These are phyloP conservation scores for Neophaeococcomyces mojaviensis DNA, from an alignment of 2,329 filamentous ascomycete species.

Conservation along the genomic window DNA sequence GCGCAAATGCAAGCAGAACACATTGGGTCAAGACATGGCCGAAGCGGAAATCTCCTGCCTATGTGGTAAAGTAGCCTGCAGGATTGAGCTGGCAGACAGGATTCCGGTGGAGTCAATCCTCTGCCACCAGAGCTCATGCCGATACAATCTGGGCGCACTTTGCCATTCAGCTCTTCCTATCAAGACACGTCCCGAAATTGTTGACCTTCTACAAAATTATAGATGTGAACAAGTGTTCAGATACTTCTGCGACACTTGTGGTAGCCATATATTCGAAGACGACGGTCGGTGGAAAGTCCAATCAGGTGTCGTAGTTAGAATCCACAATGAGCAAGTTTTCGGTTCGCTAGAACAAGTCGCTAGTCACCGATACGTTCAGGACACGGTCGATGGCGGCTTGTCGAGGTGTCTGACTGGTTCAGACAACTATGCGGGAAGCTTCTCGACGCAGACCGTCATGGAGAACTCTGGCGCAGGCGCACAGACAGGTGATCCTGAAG, in stretches of 20 bases:
- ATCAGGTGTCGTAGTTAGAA: conserved; percentile 17
- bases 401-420: conserved; percentile 18
- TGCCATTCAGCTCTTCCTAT: conserved; percentile 1
- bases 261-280: conserved; percentile 26
- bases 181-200: conserved; percentile 27
- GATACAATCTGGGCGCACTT: conserved; percentile 5
- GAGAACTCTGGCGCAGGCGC: conserved; percentile 23
- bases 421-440: conserved; percentile 25
- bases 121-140: conserved; percentile 6
- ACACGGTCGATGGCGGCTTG: conserved; percentile 22
- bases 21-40: neutral
- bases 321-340: conserved; percentile 13
- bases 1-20: no score
- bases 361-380: conserved; percentile 21
- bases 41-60: conserved; percentile 9
- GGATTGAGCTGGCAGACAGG: neutral
- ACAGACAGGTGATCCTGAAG: neutral
- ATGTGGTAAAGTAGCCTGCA: neutral
- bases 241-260: conserved; percentile 21
- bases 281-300: conserved; percentile 22
- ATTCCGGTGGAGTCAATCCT: conserved; percentile 2
- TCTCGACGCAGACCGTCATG: conserved; percentile 12
- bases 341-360: conserved; percentile 17
- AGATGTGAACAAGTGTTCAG: conserved; percentile 35
- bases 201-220: conserved; percentile 37